Conservation (phyloP, 179 eudicot species). For the Beta corolliflora region DNA sequence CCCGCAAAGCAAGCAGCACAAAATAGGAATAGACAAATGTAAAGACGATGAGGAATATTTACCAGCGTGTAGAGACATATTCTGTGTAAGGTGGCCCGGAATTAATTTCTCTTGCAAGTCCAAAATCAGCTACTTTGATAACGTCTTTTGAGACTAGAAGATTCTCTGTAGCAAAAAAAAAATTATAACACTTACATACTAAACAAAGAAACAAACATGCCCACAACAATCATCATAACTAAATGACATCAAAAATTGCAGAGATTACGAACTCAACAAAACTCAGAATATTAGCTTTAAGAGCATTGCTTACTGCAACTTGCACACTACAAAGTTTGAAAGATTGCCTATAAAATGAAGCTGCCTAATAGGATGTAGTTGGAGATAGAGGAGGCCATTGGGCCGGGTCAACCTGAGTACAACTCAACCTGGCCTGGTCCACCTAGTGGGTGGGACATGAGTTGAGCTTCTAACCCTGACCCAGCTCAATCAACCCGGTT, state of each 20-base stretch:
- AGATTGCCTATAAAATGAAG: background rate
- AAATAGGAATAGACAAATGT: background rate
- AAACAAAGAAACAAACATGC: background rate
- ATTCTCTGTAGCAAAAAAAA: constrained; percentile 57
- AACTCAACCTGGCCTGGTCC: too few species aligned
- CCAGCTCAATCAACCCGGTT: too few species aligned
- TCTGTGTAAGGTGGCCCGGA: constrained; percentile 82
- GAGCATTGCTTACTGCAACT: background rate
- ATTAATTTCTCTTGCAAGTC: constrained; percentile 82
- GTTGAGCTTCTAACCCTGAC: too few species aligned
- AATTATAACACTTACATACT: background rate
- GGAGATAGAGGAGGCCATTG: too few species aligned
- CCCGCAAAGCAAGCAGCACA: background rate
- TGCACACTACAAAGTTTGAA: background rate
- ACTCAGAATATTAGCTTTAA: background rate
- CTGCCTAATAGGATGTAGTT: background rate
- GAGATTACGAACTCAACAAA: background rate
- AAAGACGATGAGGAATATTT: constrained; percentile 15
- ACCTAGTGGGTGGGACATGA: too few species aligned
- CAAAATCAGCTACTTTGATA: constrained; percentile 91
- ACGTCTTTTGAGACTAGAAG: constrained; percentile 68
- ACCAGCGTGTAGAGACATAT: constrained; percentile 97
- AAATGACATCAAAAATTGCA: background rate
- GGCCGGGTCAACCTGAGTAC: too few species aligned
- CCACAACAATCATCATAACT: background rate